Conservation (phyloP, 192 early-diverging fungal species). For the Phycomyces nitens region DNA sequence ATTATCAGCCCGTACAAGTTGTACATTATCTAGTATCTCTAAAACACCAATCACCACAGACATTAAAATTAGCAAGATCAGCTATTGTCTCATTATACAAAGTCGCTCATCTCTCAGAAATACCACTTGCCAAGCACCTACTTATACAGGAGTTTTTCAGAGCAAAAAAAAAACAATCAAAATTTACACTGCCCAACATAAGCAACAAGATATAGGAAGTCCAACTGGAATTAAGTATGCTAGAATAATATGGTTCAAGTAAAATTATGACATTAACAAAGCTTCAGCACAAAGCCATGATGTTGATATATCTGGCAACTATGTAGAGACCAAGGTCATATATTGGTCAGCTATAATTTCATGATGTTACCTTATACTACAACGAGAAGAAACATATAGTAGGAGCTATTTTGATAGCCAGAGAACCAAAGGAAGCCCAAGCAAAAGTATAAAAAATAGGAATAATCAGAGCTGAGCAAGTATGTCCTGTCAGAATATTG, state of each 20-base stretch:
- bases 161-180: not conserved
- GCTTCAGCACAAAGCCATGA: constrained; percentile 1
- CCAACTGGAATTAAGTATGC: too few relatives aligned
- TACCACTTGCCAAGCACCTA: not conserved
- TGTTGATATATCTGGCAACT: constrained; percentile 8
- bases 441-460: not conserved
- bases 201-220: not conserved
- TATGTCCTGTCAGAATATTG: not conserved
- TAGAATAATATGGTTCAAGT: not conserved
- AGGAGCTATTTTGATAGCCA: not conserved
- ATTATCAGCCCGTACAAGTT: too few relatives aligned
- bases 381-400: not conserved
- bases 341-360: constrained; percentile 7
- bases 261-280: not conserved
- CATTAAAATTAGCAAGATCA: not conserved
- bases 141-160: not conserved
- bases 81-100: not conserved
- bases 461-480: not conserved
- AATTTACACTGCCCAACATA: not conserved
- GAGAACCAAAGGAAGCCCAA: constrained; percentile 6
- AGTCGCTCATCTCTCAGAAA: not conserved
- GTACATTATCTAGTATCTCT: too few relatives aligned
- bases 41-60: not conserved
- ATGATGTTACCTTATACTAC: not conserved
- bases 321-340: constrained; percentile 21